A percentile compares a stretch with the other conserved stretches of the same genome.
These are phyloP conservation scores for Lactarius hengduanensis DNA, from an alignment of 768 basidiomycete genomes.

Conservation along the genomic window DNA sequence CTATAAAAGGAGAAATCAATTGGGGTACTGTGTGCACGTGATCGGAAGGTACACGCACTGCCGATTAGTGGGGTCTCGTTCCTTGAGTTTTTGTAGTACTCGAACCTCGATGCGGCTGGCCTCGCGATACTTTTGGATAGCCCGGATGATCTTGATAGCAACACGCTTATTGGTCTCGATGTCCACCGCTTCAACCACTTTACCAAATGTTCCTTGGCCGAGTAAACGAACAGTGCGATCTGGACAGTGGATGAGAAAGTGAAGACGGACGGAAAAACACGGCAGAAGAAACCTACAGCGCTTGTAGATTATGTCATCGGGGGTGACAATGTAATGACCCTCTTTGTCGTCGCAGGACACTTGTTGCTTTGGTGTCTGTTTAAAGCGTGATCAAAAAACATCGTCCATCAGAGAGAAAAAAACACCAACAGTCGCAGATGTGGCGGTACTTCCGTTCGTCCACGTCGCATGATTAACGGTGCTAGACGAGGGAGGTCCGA, in stretches of 20 bases:
- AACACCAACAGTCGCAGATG: conserved; percentile 64
- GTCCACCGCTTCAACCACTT: conserved; percentile 94
- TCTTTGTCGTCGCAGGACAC: conserved; percentile 94
- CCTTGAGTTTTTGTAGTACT: conserved; percentile 87
- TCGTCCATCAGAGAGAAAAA: conserved; percentile 32
- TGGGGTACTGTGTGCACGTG: conserved; percentile 20
- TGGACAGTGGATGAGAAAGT: conserved; percentile 36
- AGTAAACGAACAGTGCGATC: conserved; percentile 90
- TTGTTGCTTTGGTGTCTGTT: conserved; percentile 61
- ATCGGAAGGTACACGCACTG: conserved; percentile 55
- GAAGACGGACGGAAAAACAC: background rate
- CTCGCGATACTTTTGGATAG: conserved; percentile 98
- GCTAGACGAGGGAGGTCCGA: conserved; percentile 50
- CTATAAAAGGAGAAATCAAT: conserved; percentile 43
- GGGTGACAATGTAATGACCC: conserved; percentile 95
- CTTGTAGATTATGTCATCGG: conserved; percentile 83
- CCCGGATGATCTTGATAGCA: conserved; percentile 98
- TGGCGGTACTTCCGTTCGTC: conserved; percentile 62
- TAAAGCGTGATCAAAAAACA: conserved; percentile 32
- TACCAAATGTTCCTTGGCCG: conserved; percentile 98
- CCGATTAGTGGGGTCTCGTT: conserved; percentile 81
- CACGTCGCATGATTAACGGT: conserved; percentile 59
- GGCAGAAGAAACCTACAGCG: conserved; percentile 59
- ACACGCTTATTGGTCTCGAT: conserved; percentile 71
- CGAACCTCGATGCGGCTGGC: conserved; percentile 98